These are phyloP conservation scores for Macaranga tanarius DNA, from an alignment of 441 rosid species.

Conservation along the genomic window DNA sequence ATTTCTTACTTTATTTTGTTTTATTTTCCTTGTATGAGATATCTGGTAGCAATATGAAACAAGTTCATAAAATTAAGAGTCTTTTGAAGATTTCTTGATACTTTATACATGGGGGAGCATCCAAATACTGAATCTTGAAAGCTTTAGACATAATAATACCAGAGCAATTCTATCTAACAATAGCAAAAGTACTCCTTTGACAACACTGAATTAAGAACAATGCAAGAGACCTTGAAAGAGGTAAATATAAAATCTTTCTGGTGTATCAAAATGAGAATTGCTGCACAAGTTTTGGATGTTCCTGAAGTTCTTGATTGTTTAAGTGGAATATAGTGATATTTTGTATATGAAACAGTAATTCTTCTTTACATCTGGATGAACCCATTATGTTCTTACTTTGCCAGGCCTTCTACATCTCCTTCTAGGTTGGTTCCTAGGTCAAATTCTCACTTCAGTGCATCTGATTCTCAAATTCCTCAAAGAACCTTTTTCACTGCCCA, in stretches of 20 bases:
- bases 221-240: background rate
- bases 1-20: slow-evolving; percentile 17
- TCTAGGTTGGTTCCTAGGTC: slow-evolving; percentile 43
- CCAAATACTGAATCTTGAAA: background rate
- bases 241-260: background rate
- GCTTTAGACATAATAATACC: no score
- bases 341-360: background rate
- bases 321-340: background rate
- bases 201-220: background rate
- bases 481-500: slow-evolving; percentile 35
- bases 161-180: background rate
- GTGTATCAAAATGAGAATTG: background rate
- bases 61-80: background rate
- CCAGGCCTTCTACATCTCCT: slow-evolving; percentile 55
- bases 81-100: background rate
- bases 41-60: background rate
- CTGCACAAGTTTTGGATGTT: background rate
- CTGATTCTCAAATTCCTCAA: slow-evolving; percentile 44
- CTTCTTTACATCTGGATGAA: slow-evolving; percentile 14
- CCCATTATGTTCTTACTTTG: slow-evolving; percentile 27
- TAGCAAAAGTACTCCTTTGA: no score
- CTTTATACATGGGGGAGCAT: background rate
- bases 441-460: slow-evolving; percentile 32
- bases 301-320: background rate
- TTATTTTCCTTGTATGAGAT: background rate